These are phyloP conservation scores for Fusarium sterilihyphosum DNA, from an alignment of 2,329 filamentous ascomycete genomes.

Conservation along the genomic window DNA sequence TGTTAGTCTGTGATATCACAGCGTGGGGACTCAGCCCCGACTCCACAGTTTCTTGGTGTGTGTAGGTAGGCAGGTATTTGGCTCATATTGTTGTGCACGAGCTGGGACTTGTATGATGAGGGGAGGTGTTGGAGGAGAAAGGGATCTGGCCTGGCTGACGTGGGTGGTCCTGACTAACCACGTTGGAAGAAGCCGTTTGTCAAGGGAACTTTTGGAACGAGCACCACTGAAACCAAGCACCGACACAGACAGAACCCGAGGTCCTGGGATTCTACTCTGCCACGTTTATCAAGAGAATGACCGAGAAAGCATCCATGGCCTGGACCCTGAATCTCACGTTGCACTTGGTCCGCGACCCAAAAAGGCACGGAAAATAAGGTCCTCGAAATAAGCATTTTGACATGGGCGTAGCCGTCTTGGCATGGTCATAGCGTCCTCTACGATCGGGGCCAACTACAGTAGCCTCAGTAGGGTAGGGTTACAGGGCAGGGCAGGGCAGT, in stretches of 20 bases:
- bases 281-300: background rate
- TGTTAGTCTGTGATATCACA: conserved; percentile 15
- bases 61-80: conserved; percentile 14
- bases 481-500: conserved; percentile 15
- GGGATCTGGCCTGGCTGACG: conserved; percentile 22
- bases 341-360: background rate
- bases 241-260: background rate
- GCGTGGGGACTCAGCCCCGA: conserved; percentile 20
- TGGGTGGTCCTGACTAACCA: conserved; percentile 19
- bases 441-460: conserved; percentile 7
- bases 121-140: background rate
- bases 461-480: too few species aligned
- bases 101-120: background rate
- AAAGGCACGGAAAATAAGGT: conserved; percentile 17
- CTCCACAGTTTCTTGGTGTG: background rate
- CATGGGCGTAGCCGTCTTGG: conserved; percentile 39
- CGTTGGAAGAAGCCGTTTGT: conserved; percentile 16
- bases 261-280: background rate
- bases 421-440: conserved; percentile 18
- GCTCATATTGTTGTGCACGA: conserved; percentile 25
- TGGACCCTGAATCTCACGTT: conserved; percentile 8
- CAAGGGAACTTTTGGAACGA: conserved; percentile 25
- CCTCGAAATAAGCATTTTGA: conserved; percentile 25
- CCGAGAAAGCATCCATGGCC: background rate
- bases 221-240: background rate